Evolutionary conservation across 805 yeast species (phyloP), one percentile per base, ranked within the genome.

Genomic region (Ogataea paraovalis): DNA sequence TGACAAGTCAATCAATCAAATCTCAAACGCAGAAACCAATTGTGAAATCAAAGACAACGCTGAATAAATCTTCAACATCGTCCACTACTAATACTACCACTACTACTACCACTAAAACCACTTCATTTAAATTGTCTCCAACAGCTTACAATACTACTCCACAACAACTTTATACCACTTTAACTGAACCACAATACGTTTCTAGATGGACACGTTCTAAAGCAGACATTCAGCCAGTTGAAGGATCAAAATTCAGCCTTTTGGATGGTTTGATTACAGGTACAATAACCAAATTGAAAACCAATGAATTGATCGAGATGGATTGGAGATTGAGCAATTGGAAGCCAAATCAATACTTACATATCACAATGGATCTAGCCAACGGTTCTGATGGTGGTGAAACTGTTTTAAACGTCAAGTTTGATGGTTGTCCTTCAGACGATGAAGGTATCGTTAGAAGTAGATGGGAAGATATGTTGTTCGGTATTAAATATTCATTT

Each of bases 401-500:
- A 58, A 94, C 99, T 3, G 81, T 77, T 49, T 73, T 91, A 70
- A 80, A 81, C 50, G 89, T 90, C 18, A 72, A 75, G 39, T 89
- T 92, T 80, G 73, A 80, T 16, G 97, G 97, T 14, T 85, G 94
- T 43, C 99, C 99, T 16, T 75, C 92, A 36, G 99, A 98, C 13
- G 95, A 94, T 64, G 98, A 94, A 62, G 94, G 95, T 59, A 69
- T 85, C 58, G 96, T 87, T 36, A 80, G 82, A 60, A 78, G 74
- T 37, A 94, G 92, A 67, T 92, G 94, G 62, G 88, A 89, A 59
- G 89, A 87, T 51, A 87, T 85, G 68, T 80, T 96, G 6, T 92
- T 94, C 61, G 94, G 90, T 71, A 64, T 88, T 39, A 85, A 97
- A 0, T 94, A 94, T 67, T 99, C 99, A 1, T 91, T 87, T 65